Conservation (phyloP, 2,329 filamentous ascomycete genomes). For the Fusarium begoniae region DNA sequence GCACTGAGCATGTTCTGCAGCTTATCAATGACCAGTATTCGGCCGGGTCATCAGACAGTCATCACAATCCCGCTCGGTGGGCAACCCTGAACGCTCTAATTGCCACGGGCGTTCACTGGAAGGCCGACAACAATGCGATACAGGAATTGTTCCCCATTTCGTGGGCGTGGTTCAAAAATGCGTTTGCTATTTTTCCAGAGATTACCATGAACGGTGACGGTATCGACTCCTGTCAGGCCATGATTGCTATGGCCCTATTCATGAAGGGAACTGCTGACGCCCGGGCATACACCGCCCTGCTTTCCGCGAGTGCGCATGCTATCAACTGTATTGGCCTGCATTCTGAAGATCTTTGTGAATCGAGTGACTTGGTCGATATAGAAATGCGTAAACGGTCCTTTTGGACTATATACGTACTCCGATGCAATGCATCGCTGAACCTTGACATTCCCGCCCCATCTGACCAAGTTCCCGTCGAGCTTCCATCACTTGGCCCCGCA, state of each 20-base stretch:
- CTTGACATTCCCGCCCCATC: not conserved
- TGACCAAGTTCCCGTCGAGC: not conserved
- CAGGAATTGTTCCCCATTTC: not conserved
- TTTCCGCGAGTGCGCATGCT: not conserved
- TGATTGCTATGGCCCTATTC: not conserved
- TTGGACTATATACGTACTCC: not conserved
- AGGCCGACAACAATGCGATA: not conserved
- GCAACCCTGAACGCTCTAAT: not conserved
- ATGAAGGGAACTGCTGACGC: not conserved
- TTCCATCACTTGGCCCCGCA: not conserved
- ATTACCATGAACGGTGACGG: not conserved
- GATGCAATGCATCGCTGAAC: not conserved
- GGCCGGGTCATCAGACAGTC: rapidly evolving
- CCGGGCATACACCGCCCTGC: not conserved
- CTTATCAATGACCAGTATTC: not conserved
- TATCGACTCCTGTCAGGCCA: not conserved
- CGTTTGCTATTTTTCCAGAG: not conserved
- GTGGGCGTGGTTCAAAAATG: not conserved
- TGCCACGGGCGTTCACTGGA: not conserved
- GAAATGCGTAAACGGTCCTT: not conserved
- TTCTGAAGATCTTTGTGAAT: rapidly evolving
- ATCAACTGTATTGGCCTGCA: not conserved
- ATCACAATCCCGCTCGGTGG: not conserved
- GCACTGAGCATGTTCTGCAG: not conserved
- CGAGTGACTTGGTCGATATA: no score